Percentiles rank a stretch among this genome's conserved stretches.
These are phyloP conservation scores for Allomyces javanicus DNA, from an alignment of 192 early-diverging fungal genomes.

Conservation along the genomic window DNA sequence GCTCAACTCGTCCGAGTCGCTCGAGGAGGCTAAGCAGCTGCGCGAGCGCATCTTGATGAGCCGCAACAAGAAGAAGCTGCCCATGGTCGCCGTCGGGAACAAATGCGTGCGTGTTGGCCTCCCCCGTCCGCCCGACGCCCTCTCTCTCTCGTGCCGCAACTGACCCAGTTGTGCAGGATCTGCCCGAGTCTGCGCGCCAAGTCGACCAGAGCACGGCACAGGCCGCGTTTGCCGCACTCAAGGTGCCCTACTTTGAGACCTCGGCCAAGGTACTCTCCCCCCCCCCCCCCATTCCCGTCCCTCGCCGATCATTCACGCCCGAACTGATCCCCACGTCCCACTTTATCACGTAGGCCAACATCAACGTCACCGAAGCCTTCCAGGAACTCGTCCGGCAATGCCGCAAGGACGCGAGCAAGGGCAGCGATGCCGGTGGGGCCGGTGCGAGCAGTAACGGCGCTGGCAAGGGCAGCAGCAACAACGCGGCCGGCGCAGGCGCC, in stretches of 20 bases:
- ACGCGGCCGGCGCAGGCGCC: too few species aligned
- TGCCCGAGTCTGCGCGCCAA: slow-evolving; percentile 23
- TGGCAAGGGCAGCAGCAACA: slow-evolving; percentile 3
- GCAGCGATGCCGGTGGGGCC: neutral
- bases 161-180: slow-evolving; percentile 14
- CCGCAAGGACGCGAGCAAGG: slow-evolving; percentile 11
- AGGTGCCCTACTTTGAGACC: slow-evolving; percentile 28
- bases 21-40: slow-evolving; percentile 37
- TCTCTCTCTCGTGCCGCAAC: too few species aligned
- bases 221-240: slow-evolving; percentile 15
- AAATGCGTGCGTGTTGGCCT: slow-evolving; percentile 24
- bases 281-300: too few species aligned
- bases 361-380: slow-evolving; percentile 32
- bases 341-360: slow-evolving; percentile 29
- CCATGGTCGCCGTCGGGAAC: slow-evolving; percentile 33
- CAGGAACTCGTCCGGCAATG: slow-evolving; percentile 31
- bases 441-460: neutral
- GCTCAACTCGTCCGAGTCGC: slow-evolving; percentile 21
- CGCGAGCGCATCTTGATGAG: slow-evolving; percentile 31
- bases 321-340: too few species aligned
- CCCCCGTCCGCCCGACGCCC: too few species aligned
- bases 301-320: neutral
- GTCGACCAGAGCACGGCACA: slow-evolving; percentile 17
- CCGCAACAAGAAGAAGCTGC: slow-evolving; percentile 32
- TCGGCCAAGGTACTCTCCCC: slow-evolving; percentile 27